phyloP scores from a whole-genome alignment of 192 early-diverging fungal genomes.

The Neocallimastix lanati region DNA sequence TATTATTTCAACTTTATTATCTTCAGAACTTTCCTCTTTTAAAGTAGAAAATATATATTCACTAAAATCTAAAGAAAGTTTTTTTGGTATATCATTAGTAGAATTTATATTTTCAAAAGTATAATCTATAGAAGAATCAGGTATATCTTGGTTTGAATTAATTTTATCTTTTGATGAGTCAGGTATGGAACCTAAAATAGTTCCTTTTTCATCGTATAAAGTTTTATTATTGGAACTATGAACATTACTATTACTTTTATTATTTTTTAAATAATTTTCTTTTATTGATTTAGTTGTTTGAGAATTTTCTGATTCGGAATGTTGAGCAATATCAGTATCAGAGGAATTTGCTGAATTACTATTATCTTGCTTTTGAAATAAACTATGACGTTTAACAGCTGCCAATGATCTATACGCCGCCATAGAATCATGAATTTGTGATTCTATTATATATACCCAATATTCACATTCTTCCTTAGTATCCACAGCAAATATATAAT shows the following conservation, averaged over 20 bases:
- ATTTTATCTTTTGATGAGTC: not conserved
- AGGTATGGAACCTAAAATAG: not conserved
- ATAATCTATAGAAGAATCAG: not conserved
- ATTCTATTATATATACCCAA: not conserved
- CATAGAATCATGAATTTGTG: not conserved
- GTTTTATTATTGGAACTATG: not conserved
- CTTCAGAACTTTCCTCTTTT: not conserved
- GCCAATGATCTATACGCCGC: not conserved
- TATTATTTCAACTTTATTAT: not conserved
- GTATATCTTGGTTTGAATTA: not conserved
- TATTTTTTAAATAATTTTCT: not conserved
- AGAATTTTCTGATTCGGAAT: not conserved
- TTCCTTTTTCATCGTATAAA: not conserved
- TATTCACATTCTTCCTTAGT: not conserved
- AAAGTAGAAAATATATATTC: not conserved
- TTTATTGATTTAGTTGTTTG: not conserved
- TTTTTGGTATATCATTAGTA: not conserved
- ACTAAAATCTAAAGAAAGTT: not conserved
- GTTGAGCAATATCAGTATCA: not conserved
- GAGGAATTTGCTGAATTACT: not conserved
- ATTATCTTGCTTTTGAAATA: not conserved
- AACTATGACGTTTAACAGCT: not conserved
- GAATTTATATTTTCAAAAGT: not conserved
- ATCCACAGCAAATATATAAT: not conserved
- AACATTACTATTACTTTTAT: not conserved